Percentiles rank a stretch among this genome's conserved stretches.
Evolutionary conservation across 2,329 filamentous ascomycete species (phyloP).

Genomic region (Leptosphaerulina australis): DNA sequence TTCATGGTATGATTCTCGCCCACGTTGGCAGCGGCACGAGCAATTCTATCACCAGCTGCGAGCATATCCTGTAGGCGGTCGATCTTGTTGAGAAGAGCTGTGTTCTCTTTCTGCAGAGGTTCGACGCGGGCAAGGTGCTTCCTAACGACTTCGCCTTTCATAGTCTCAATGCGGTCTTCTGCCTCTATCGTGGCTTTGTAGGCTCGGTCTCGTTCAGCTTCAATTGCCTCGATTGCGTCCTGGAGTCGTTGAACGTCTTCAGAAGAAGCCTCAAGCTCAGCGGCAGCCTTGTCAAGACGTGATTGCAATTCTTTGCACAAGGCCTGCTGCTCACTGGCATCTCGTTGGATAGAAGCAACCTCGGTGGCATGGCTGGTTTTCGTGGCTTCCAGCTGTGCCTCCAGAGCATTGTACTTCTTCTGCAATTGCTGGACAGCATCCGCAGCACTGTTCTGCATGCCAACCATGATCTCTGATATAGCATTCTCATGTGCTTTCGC

Average conservation of each 20-base stretch:
- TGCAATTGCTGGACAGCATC: conserved; percentile 44
- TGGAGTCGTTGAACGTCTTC: conserved; percentile 22
- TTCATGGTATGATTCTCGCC: conserved; percentile 44
- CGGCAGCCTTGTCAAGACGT: conserved; percentile 25
- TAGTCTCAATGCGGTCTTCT: conserved; percentile 42
- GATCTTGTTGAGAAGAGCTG: conserved; percentile 39
- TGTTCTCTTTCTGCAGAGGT: conserved; percentile 43
- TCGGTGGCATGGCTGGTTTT: conserved; percentile 30
- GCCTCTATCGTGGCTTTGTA: conserved; percentile 32
- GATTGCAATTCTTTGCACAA: conserved; percentile 25
- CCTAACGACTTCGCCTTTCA: conserved; percentile 45
- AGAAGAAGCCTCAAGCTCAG: conserved; percentile 12
- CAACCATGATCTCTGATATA: conserved; percentile 43
- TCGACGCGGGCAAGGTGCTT: conserved; percentile 46
- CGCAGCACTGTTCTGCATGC: conserved; percentile 42
- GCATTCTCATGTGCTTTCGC: conserved; percentile 44
- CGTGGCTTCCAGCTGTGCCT: conserved; percentile 26
- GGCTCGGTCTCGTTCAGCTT: conserved; percentile 31
- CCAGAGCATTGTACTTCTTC: conserved; percentile 41
- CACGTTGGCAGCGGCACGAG: conserved; percentile 43
- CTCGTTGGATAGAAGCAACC: conserved; percentile 27
- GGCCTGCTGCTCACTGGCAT: conserved; percentile 24
- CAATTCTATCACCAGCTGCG: conserved; percentile 44
- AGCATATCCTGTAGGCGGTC: conserved; percentile 45
- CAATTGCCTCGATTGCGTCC: conserved; percentile 19